Conservation (phyloP, 768 basidiomycete species). For the Lentinula sp. region DNA sequence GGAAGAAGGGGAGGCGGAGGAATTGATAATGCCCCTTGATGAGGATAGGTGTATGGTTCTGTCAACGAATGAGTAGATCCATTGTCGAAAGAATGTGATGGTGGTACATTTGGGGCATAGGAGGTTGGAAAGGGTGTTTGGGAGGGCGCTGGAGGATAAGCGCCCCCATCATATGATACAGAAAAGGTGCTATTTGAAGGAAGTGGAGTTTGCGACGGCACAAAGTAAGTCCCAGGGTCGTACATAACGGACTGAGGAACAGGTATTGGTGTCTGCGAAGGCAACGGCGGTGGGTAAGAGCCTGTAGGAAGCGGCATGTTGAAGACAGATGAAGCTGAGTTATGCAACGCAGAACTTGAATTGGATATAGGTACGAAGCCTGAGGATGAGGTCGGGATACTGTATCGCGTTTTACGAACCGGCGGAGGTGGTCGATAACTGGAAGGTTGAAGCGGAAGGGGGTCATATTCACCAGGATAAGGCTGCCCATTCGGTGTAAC, state of each 20-base stretch:
- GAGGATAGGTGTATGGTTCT: conserved; percentile 5
- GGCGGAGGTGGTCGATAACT: conserved; percentile 27
- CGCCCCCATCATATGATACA: conserved; percentile 1
- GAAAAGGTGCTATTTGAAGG: conserved; percentile 15
- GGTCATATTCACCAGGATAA: conserved; percentile 32
- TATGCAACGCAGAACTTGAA: conserved; percentile 19
- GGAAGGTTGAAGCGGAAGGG: conserved; percentile 25
- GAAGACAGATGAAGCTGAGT: conserved; percentile 17
- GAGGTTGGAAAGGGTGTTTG: conserved; percentile 15
- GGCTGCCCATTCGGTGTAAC: conserved; percentile 29
- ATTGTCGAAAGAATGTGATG: conserved; percentile 1
- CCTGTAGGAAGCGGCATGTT: conserved; percentile 9
- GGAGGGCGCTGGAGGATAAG: conserved; percentile 15
- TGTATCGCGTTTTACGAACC: conserved; percentile 55
- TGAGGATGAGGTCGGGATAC: conserved; percentile 58
- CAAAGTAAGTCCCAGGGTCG: conserved; percentile 18
- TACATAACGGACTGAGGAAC: conserved; percentile 15
- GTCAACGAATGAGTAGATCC: not conserved
- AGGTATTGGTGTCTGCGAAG: conserved; percentile 35
- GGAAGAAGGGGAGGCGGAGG: conserved; percentile 17
- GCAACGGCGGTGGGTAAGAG: conserved; percentile 17
- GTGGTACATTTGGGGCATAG: not conserved
- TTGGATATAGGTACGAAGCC: conserved; percentile 58
- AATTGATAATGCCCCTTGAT: not conserved
- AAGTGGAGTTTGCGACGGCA: conserved; percentile 23